Conservation (phyloP, 2,329 filamentous ascomycete species). For the Penicillium aurantiogriseum region DNA sequence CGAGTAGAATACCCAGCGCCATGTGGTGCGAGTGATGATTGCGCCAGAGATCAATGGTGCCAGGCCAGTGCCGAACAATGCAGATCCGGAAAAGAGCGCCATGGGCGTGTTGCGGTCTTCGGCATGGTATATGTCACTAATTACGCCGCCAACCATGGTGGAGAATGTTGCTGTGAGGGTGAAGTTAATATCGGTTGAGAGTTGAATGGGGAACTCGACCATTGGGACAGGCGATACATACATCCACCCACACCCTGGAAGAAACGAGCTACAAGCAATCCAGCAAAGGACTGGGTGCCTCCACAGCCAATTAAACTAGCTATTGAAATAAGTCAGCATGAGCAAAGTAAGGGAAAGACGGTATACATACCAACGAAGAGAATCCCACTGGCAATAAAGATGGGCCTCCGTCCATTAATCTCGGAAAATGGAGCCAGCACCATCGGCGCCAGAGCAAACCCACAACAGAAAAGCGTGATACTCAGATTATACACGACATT, state of each 20-base stretch:
- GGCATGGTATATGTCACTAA: slow-evolving; percentile 79
- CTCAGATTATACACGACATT: slow-evolving; percentile 67
- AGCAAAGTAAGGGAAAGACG: neutral
- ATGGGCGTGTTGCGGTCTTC: slow-evolving; percentile 82
- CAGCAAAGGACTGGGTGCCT: slow-evolving; percentile 65
- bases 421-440: slow-evolving; percentile 83
- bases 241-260: slow-evolving; percentile 74
- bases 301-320: slow-evolving; percentile 70
- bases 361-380: slow-evolving; percentile 58
- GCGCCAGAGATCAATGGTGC: slow-evolving; percentile 72
- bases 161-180: slow-evolving; percentile 59
- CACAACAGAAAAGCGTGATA: slow-evolving; percentile 77
- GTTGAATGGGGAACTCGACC: no score
- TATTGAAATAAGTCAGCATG: slow-evolving; percentile 21
- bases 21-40: slow-evolving; percentile 65
- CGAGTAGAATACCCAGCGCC: slow-evolving; percentile 88
- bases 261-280: slow-evolving; percentile 74
- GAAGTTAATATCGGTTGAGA: neutral
- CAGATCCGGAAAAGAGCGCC: slow-evolving; percentile 79
- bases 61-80: slow-evolving; percentile 74
- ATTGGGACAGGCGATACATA: slow-evolving; percentile 40
- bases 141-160: slow-evolving; percentile 88
- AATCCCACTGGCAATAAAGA: slow-evolving; percentile 72
- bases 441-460: slow-evolving; percentile 84
- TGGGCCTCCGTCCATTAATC: slow-evolving; percentile 79